Conservation (phyloP, 169 alveolate genomes). For the Toxoplasma gondii region DNA sequence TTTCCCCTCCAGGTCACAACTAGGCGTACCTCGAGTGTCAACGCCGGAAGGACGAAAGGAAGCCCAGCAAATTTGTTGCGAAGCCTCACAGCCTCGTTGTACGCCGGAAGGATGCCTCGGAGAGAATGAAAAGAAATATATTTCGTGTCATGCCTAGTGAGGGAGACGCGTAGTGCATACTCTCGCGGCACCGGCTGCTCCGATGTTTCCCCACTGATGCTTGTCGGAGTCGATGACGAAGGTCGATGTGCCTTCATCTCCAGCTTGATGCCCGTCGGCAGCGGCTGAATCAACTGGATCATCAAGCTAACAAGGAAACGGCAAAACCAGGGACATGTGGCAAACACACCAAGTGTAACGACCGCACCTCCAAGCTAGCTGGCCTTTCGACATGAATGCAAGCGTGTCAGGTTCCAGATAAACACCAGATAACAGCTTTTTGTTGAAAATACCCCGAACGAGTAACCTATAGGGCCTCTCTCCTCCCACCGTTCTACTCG, state of each 20-base stretch:
- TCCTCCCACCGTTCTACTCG: too few relatives aligned
- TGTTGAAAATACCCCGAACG: too few relatives aligned
- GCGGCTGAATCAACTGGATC: constrained; percentile 65
- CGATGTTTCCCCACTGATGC: not conserved
- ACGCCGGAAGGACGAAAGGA: constrained; percentile 47
- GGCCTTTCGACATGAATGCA: not conserved
- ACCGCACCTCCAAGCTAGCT: not conserved
- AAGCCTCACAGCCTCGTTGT: constrained; percentile 63
- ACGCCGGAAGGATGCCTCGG: constrained; percentile 63
- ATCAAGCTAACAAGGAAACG: constrained; percentile 36
- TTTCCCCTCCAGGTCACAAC: too few relatives aligned
- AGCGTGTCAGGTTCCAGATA: too few relatives aligned
- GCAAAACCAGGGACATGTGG: not conserved
- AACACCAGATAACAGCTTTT: not conserved
- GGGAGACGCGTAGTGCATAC: constrained; percentile 61
- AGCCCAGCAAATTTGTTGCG: constrained; percentile 59
- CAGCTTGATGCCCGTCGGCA: constrained; percentile 62
- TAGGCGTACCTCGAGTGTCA: constrained; percentile 28
- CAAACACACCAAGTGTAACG: not conserved
- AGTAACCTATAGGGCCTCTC: not conserved
- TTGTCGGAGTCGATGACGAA: not conserved
- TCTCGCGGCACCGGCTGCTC: constrained; percentile 55
- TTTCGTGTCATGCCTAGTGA: constrained; percentile 61
- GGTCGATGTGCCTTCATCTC: constrained; percentile 56
- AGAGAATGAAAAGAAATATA: constrained; percentile 57